phyloP scores from a whole-genome alignment of 805 yeast genomes.

The Kazachstania africana region DNA sequence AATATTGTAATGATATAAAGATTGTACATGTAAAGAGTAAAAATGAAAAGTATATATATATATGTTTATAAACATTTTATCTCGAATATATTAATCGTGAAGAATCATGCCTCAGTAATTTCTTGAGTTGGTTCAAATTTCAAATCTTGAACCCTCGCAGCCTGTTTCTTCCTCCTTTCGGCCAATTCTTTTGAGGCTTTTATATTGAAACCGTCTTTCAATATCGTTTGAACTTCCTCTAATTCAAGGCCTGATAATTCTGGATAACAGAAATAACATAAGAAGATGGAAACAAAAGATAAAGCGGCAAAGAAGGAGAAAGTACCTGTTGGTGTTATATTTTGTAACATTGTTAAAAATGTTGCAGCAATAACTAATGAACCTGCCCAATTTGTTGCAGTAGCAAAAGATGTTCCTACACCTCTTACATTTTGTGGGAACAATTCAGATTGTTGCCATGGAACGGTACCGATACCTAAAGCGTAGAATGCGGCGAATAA shows the following conservation, averaged over 20 bases:
- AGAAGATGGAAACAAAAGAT: constrained; percentile 56
- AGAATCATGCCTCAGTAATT: constrained; percentile 15
- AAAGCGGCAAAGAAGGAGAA: constrained; percentile 83
- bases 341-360: constrained; percentile 86
- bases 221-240: constrained; percentile 79
- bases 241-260: constrained; percentile 83
- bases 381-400: constrained; percentile 94
- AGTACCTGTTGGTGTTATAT: constrained; percentile 91
- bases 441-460: constrained; percentile 96
- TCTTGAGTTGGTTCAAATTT: constrained; percentile 19
- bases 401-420: constrained; percentile 79
- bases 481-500: constrained; percentile 84
- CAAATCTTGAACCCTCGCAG: constrained; percentile 7
- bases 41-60: too few relatives aligned
- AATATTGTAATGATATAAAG: too few relatives aligned
- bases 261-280: constrained; percentile 79
- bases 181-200: constrained; percentile 49
- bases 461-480: constrained; percentile 91
- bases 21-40: too few relatives aligned
- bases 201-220: constrained; percentile 80
- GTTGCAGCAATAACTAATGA: constrained; percentile 84
- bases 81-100: too few relatives aligned
- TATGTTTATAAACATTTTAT: too few relatives aligned
- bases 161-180: constrained; percentile 30
- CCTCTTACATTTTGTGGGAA: constrained; percentile 93